Base-by-base conservation (phyloP, 208 protist genomes). In the Jaenimonas drosophilae region DNA sequence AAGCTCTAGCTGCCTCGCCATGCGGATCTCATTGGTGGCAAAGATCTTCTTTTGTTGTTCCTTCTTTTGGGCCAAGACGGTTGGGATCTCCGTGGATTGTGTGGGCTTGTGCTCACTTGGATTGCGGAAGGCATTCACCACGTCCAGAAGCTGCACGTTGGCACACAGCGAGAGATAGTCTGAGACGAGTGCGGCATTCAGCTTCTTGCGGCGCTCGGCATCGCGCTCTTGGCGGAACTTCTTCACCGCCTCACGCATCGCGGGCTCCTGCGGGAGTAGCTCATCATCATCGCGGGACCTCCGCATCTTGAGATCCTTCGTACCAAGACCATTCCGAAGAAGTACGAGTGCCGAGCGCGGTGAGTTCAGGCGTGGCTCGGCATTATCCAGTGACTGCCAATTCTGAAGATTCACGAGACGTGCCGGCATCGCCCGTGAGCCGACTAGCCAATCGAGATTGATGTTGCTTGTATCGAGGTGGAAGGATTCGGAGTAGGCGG, bases 291-390 rank as follows among this genome's bases (percentile, higher is more conserved):
- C 33, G 11, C 21, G 21, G 5, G 24, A 43, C 28, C 16, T 17
- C 3, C 11, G 24, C n/a, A 9, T 24, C 7, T 36, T 9, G 31
- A 88, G 68, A 44, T 93, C 80, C 17, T 43, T 26, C 6, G 73
- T 49, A 9, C 43, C 51, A 38, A 84, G 62, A 28, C 86, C 86
- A 52, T 80, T 84, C 17, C 77, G 69, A 5, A 94, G 49, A 25
- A 88, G 23, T 36, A 84, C 69, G 21, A 94, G 48, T 30, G 56
- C 73, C 30, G 86, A 91, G 20, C 86, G 86, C 1, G 86, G 86
- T 11, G 86, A 94, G 60, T 70, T 91, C 29, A 94, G 38, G 5
- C 27, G 9, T n/a, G 43, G 49, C 28, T 60, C 11, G 34, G 1
- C 34, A 42, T 29, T 24, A 11, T 11, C 19, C 37, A 42, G 14